Conservation (phyloP, 257 asterid genomes). For the Solanum tarijense region DNA sequence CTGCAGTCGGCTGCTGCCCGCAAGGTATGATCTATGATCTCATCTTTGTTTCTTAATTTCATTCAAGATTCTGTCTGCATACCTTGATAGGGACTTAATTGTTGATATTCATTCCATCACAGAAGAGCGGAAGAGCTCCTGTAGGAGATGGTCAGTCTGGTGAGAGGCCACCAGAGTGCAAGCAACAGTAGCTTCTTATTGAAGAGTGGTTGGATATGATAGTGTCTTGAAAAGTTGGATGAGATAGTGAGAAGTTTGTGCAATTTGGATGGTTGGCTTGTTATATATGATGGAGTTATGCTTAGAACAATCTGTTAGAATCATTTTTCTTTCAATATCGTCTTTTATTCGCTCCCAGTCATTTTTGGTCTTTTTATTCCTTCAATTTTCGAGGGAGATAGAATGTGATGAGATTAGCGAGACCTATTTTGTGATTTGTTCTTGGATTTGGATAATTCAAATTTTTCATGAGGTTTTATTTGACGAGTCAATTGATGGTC, state of each 20-base stretch:
- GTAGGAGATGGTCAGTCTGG: conserved; percentile 53
- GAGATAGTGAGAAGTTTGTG: neutral
- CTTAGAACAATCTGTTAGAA: neutral
- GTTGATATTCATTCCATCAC: neutral
- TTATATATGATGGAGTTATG: neutral
- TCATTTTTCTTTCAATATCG: neutral
- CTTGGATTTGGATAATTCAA: neutral
- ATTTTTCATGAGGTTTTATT: neutral
- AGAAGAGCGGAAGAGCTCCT: conserved; percentile 53
- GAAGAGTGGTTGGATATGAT: neutral
- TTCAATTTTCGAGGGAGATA: neutral
- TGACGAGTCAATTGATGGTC: neutral
- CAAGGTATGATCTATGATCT: neutral
- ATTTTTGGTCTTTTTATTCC: neutral
- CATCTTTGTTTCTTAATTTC: neutral
- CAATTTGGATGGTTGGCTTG: neutral
- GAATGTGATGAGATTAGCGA: neutral
- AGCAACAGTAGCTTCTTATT: conserved; percentile 47
- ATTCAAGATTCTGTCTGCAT: too few species aligned
- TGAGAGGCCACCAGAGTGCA: conserved; percentile 86
- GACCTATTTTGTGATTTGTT: neutral
- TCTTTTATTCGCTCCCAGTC: neutral
- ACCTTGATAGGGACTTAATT: neutral
- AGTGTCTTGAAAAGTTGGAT: neutral
- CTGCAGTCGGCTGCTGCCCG: conserved; percentile 8